Evolutionary conservation across 169 alveolate species (phyloP), one percentile per base, ranked within the genome.

Genomic region (Babesia gibsoni): DNA sequence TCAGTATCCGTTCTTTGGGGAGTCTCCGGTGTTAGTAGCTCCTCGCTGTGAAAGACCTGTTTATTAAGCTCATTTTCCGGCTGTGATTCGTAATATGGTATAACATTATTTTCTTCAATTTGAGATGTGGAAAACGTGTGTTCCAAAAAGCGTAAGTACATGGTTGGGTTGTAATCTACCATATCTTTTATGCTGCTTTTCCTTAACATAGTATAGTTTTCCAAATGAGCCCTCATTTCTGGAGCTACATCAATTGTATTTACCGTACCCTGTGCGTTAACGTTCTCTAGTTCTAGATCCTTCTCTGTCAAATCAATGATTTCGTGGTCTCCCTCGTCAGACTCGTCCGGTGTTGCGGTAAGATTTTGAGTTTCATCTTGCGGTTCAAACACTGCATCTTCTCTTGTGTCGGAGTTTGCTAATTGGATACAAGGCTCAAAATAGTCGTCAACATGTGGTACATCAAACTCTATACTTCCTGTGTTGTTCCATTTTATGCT

Each of bases 401-500:
- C 70, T 23, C 88, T 67, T 20, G 77, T n/a, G 22, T 77, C 41
- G 41, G 69, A 68, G 37, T 72, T 70, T 67, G 67, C 81, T n/a
- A 67, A 58, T 42, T 83, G 58, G 18, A 73, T 53, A 80, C 69
- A 46, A 27, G 69, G 69, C 52, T 61, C 61, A 50, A 61, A 35
- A 25, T 23, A 41, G 54, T 52, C 14, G 41, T 80, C 58, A 29
- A 58, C 18, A 39, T 52, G 32, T 0, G 90, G 89, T 35, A 82
- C 63, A 18, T 77, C 68, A 52, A 83, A 84, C 52, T 78, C 85
- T 29, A 88, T 49, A 30, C 72, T 84, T 25, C 93, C 93, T 36
- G 59, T 66, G 42, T 77, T 82, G 66, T 78, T 85, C 93, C 88
- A 83, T 29, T 74, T 73, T 29, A 85, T 77, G 81, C 84, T 77